Evolutionary conservation across 2,329 filamentous ascomycete species (phyloP).

Genomic region (Scytalidium lignicola): DNA sequence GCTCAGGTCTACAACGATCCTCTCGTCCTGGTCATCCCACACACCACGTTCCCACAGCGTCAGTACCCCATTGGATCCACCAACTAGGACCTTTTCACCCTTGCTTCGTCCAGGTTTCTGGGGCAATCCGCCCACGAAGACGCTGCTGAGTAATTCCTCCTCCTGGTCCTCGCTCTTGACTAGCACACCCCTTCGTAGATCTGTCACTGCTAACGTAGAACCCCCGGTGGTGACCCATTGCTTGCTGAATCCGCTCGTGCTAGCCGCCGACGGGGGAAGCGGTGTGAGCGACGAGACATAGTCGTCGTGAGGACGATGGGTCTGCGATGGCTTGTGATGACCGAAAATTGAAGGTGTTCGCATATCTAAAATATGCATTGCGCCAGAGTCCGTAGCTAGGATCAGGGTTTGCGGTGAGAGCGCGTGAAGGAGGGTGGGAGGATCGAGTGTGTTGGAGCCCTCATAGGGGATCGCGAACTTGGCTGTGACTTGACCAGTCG

Average conservation of each 20-base stretch:
- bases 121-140: conserved; percentile 71
- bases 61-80: conserved; percentile 70
- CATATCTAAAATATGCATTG: conserved; percentile 82
- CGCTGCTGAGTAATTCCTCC: conserved; percentile 80
- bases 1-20: conserved; percentile 67
- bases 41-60: conserved; percentile 92
- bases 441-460: conserved; percentile 47
- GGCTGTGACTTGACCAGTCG: conserved; percentile 64
- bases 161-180: conserved; percentile 92
- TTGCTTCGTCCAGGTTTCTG: conserved; percentile 57
- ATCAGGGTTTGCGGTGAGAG: conserved; percentile 86
- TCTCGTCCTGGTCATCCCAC: conserved; percentile 93
- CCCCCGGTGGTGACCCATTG: conserved; percentile 94
- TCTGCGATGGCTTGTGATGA: conserved; percentile 64
- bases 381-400: conserved; percentile 84
- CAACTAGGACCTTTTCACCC: conserved; percentile 71
- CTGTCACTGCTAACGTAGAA: conserved; percentile 84
- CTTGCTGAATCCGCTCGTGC: conserved; percentile 84
- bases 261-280: conserved; percentile 72
- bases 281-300: conserved; percentile 86
- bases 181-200: conserved; percentile 79
- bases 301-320: conserved; percentile 83
- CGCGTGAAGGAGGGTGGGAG: conserved; percentile 75
- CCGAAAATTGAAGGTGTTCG: conserved; percentile 53
- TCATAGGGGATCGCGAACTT: conserved; percentile 70